These are phyloP conservation scores for Kazachstania psychrophila DNA, from an alignment of 805 yeast species.

Conservation along the genomic window DNA sequence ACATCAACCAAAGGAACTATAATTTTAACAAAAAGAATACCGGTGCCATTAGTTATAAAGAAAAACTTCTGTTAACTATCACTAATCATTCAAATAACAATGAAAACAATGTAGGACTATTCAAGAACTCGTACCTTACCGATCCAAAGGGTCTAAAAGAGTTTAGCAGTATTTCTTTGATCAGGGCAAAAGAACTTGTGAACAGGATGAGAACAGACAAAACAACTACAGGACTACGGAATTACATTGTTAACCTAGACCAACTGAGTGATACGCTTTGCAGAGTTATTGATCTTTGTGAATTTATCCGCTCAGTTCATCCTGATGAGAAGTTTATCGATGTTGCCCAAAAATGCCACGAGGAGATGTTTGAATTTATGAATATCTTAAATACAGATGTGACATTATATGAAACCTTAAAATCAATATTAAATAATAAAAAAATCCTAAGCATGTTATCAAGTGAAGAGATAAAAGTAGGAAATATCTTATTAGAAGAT, in stretches of 20 bases:
- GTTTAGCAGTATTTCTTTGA: constrained; percentile 59
- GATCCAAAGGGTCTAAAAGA: constrained; percentile 61
- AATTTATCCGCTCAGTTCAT: constrained; percentile 81
- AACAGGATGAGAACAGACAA: constrained; percentile 42
- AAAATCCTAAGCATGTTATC: constrained; percentile 34
- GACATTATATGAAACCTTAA: constrained; percentile 53
- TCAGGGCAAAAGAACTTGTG: constrained; percentile 54
- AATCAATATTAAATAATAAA: constrained; percentile 39
- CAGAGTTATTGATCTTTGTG: constrained; percentile 88
- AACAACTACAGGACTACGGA: constrained; percentile 34
- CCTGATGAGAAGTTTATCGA: constrained; percentile 61
- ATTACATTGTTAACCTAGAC: constrained; percentile 62
- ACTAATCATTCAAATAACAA: not conserved
- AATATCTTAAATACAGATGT: constrained; percentile 80
- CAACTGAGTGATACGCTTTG: constrained; percentile 81
- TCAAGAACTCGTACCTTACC: constrained; percentile 59
- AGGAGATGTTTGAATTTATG: constrained; percentile 87
- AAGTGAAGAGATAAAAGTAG: constrained; percentile 75
- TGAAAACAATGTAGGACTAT: constrained; percentile 47
- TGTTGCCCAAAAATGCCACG: constrained; percentile 84
- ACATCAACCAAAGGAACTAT: constrained; percentile 34
- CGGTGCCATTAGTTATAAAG: constrained; percentile 4
- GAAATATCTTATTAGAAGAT: constrained; percentile 68
- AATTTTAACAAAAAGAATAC: constrained; percentile 3
- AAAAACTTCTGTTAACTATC: constrained; percentile 7